These are phyloP conservation scores for Fusarium sp. DNA, from an alignment of 2,329 filamentous ascomycete species.

Conservation along the genomic window DNA sequence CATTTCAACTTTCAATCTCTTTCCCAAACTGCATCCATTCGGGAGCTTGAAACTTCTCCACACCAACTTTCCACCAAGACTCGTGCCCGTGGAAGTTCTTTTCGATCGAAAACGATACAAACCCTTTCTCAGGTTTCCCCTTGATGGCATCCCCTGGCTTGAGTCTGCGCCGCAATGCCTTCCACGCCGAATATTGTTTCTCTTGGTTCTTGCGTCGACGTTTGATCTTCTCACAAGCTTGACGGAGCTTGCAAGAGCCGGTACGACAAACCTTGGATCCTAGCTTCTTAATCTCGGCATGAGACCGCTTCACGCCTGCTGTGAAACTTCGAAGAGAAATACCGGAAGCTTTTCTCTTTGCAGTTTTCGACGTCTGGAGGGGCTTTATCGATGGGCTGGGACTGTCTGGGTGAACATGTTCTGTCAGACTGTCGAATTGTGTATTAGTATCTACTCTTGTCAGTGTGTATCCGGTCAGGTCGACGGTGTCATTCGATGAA, in stretches of 20 bases:
- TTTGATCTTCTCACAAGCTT: constrained; percentile 49
- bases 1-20: background rate
- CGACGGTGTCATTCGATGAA: background rate
- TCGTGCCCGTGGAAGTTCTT: constrained; percentile 44
- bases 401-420: constrained; percentile 36
- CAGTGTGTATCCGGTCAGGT: background rate
- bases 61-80: constrained; percentile 57
- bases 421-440: constrained; percentile 48
- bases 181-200: constrained; percentile 51
- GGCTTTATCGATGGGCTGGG: constrained; percentile 25
- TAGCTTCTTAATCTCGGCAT: constrained; percentile 46
- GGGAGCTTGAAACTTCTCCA: constrained; percentile 53
- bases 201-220: constrained; percentile 47
- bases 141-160: constrained; percentile 45
- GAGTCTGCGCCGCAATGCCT: constrained; percentile 47
- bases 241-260: constrained; percentile 47
- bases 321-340: constrained; percentile 37
- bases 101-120: constrained; percentile 48
- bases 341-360: constrained; percentile 37
- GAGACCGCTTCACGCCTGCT: constrained; percentile 45
- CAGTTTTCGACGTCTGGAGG: constrained; percentile 24
- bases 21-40: constrained; percentile 53
- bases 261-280: constrained; percentile 49
- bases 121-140: constrained; percentile 47
- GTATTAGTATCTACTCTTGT: constrained; percentile 24